A percentile compares a stretch with the other conserved stretches of the same genome.
phyloP scores from a whole-genome alignment of 495 filamentous ascomycete genomes.

The Xylaria flabelliformis region DNA sequence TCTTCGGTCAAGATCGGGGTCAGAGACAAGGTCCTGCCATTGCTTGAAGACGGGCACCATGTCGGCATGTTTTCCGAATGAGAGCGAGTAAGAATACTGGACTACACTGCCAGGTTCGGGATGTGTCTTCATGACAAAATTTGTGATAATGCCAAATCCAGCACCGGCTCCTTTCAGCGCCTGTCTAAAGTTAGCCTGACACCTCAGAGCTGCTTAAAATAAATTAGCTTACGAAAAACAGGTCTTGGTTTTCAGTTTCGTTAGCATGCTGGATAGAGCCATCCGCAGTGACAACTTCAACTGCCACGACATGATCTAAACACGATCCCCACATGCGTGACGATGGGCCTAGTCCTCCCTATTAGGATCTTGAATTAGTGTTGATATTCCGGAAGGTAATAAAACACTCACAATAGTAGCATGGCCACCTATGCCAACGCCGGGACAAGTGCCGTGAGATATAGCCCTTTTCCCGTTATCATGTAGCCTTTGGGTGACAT shows the following conservation, averaged over 20 bases:
- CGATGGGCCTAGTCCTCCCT: slow-evolving; percentile 60
- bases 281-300: slow-evolving; percentile 67
- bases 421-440: slow-evolving; percentile 75
- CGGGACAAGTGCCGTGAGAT: slow-evolving; percentile 69
- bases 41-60: slow-evolving; percentile 47
- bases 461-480: slow-evolving; percentile 68
- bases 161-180: slow-evolving; percentile 66
- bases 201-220: neutral
- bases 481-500: slow-evolving; percentile 65
- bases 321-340: slow-evolving; percentile 63
- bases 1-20: slow-evolving; percentile 60
- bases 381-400: neutral
- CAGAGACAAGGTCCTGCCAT: slow-evolving; percentile 54
- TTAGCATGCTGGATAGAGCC: slow-evolving; percentile 62
- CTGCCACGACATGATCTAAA: slow-evolving; percentile 60
- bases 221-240: slow-evolving; percentile 57
- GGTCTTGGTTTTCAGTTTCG: slow-evolving; percentile 57
- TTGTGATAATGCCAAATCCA: slow-evolving; percentile 68
- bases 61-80: slow-evolving; percentile 51
- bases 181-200: slow-evolving; percentile 39
- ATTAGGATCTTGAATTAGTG: slow-evolving; percentile 22
- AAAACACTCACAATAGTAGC: slow-evolving; percentile 57
- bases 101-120: slow-evolving; percentile 61
- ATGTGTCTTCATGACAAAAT: slow-evolving; percentile 66
- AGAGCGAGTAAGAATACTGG: slow-evolving; percentile 57